Conservation (phyloP, 371 early-diverging fungal genomes). For the Syncephalastrum sp. region DNA sequence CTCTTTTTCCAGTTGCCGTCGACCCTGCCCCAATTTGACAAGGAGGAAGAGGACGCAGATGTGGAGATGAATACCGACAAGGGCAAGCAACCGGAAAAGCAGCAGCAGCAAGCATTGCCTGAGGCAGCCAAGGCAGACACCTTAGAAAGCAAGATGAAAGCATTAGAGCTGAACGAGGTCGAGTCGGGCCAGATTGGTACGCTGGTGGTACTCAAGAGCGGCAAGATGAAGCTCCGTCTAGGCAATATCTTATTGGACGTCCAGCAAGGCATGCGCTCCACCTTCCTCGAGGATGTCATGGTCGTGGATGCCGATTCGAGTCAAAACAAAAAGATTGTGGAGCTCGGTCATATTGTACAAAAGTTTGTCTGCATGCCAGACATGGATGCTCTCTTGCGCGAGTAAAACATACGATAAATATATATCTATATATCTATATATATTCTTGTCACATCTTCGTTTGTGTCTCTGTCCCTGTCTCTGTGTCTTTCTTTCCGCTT, state of each 20-base stretch:
- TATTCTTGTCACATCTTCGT: no score
- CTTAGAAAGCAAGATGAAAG: conserved; percentile 29
- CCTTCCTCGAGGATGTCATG: conserved; percentile 62
- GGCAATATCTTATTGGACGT: conserved; percentile 70
- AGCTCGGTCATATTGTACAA: conserved; percentile 65
- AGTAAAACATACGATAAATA: conserved; percentile 5
- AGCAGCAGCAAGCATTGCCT: conserved; percentile 21
- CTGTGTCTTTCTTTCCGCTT: no score
- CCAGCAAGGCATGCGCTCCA: conserved; percentile 53
- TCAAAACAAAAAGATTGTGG: conserved; percentile 50
- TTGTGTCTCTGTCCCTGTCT: no score
- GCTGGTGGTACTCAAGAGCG: conserved; percentile 68
- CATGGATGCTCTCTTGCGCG: conserved; percentile 53
- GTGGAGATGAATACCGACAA: conserved; percentile 24
- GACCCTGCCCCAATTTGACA: conserved; percentile 45
- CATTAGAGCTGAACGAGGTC: conserved; percentile 31
- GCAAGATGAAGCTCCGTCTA: conserved; percentile 68
- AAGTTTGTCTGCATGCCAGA: conserved; percentile 67
- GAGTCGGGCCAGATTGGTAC: conserved; percentile 69
- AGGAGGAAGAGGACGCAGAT: conserved; percentile 8
- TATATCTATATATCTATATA: no score
- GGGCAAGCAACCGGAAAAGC: background rate
- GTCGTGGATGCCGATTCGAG: conserved; percentile 55
- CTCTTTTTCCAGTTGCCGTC: conserved; percentile 47
- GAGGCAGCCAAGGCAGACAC: conserved; percentile 45